Percentiles rank a stretch among this genome's conserved stretches.
These are phyloP conservation scores for Penicillium italicum DNA, from an alignment of 2,329 filamentous ascomycete genomes.

Conservation along the genomic window DNA sequence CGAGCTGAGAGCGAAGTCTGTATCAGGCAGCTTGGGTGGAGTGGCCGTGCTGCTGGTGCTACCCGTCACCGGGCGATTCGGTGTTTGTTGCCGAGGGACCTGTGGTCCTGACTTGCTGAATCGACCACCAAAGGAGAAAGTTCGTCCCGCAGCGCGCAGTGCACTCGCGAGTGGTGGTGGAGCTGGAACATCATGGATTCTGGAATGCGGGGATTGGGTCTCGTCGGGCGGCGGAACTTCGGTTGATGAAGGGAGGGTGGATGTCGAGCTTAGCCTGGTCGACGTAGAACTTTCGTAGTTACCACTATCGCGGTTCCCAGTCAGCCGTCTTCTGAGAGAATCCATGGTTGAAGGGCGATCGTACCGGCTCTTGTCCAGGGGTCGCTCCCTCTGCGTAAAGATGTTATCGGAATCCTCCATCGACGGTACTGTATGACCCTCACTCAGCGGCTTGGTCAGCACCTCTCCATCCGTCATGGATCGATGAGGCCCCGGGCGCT, in stretches of 20 bases:
- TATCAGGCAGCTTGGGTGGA: slow-evolving; percentile 50
- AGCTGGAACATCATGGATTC: slow-evolving; percentile 42
- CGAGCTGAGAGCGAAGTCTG: slow-evolving; percentile 40
- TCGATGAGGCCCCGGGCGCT: slow-evolving; percentile 45
- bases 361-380: slow-evolving; percentile 39
- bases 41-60: slow-evolving; percentile 52
- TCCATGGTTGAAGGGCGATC: slow-evolving; percentile 15
- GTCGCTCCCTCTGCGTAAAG: slow-evolving; percentile 34
- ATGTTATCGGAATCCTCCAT: slow-evolving; percentile 42
- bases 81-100: slow-evolving; percentile 22
- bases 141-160: slow-evolving; percentile 47
- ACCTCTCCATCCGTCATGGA: slow-evolving; percentile 43
- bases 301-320: slow-evolving; percentile 45
- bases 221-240: slow-evolving; percentile 44
- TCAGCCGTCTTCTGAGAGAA: slow-evolving; percentile 26
- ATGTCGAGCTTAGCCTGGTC: slow-evolving; percentile 53
- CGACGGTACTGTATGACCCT: slow-evolving; percentile 35
- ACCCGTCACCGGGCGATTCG: slow-evolving; percentile 48
- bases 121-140: slow-evolving; percentile 53
- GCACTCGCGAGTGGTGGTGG: slow-evolving; percentile 41
- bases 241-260: slow-evolving; percentile 54
- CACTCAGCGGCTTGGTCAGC: slow-evolving; percentile 33
- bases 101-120: slow-evolving; percentile 31
- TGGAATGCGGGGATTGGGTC: slow-evolving; percentile 36
- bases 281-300: slow-evolving; percentile 50